Conservation (phyloP, 352 stramenopile species). For the Pythium phragmiticola region DNA sequence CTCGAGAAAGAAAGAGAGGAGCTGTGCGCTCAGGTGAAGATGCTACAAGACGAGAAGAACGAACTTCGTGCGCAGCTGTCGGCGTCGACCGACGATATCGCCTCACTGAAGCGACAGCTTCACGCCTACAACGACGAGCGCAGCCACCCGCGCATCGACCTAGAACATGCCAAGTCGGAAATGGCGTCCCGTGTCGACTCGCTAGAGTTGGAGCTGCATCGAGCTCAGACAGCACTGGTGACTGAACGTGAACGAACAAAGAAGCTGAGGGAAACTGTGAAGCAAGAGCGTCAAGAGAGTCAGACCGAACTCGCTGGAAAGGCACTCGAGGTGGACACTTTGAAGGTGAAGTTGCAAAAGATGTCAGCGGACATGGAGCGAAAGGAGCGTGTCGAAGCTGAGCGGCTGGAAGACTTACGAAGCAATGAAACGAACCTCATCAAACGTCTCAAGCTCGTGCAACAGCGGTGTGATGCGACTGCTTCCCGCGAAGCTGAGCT, state of each 20-base stretch:
- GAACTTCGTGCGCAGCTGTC: conserved; percentile 16
- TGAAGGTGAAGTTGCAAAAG: conserved; percentile 20
- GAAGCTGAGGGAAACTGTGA: conserved; percentile 22
- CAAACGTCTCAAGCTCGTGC: conserved; percentile 28
- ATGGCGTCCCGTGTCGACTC: conserved; percentile 22
- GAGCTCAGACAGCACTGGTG: conserved; percentile 22
- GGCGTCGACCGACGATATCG: conserved; percentile 18
- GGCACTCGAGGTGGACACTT: conserved; percentile 11
- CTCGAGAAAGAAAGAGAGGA: conserved; percentile 19
- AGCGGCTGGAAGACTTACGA: conserved; percentile 25
- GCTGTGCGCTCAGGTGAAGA: conserved; percentile 10
- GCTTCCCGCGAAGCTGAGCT: conserved; percentile 38
- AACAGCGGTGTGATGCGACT: conserved; percentile 26
- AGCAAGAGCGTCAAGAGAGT: conserved; percentile 17
- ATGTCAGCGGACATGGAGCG: conserved; percentile 18
- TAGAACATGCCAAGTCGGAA: conserved; percentile 23
- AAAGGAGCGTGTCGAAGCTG: conserved; percentile 20
- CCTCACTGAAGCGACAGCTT: conserved; percentile 19
- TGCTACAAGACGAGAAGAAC: conserved; percentile 23
- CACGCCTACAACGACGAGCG: conserved; percentile 14
- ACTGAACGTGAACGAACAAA: conserved; percentile 26
- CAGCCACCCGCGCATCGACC: conserved; percentile 4
- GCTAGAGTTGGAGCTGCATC: conserved; percentile 25
- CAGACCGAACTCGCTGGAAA: conserved; percentile 20
- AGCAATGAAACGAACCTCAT: conserved; percentile 32